Percentiles rank a stretch among this genome's conserved stretches.
Conservation (phyloP, 1,284 basidiomycete genomes). For the Ustilago xerochloae region DNA sequence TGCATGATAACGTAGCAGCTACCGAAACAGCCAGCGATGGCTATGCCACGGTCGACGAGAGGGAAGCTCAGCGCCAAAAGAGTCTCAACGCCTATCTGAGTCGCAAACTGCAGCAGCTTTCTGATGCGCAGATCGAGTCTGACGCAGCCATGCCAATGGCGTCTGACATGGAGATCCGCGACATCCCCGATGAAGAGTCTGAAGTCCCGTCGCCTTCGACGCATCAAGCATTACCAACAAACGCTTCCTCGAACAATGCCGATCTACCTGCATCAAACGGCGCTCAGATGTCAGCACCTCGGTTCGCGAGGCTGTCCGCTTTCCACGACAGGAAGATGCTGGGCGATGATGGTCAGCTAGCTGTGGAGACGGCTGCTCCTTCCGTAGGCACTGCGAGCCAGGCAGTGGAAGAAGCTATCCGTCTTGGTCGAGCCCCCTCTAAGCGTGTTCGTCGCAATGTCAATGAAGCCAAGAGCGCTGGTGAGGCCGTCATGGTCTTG, state of each 20-base stretch:
- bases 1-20: neutral
- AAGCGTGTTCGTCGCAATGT: constrained; percentile 41
- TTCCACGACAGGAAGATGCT: constrained; percentile 34
- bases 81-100: constrained; percentile 23
- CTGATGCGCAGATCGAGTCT: constrained; percentile 12
- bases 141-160: no score
- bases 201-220: neutral
- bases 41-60: neutral
- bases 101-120: constrained; percentile 19
- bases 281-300: neutral
- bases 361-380: neutral
- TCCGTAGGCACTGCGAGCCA: neutral
- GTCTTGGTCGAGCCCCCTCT: constrained; percentile 42
- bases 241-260: neutral
- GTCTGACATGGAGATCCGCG: constrained; percentile 10
- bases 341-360: neutral
- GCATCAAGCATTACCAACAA: no score
- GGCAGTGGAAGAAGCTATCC: constrained; percentile 30
- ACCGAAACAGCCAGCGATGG: neutral
- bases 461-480: constrained; percentile 24
- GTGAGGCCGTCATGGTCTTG: constrained; percentile 32
- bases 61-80: constrained; percentile 22
- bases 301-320: constrained; percentile 31
- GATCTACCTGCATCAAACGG: neutral
- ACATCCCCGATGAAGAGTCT: constrained; percentile 15